Percentiles rank a stretch among this genome's conserved stretches.
Evolutionary conservation across 495 filamentous ascomycete species (phyloP).

Genomic region (Hyphodiscus hymeniophilus): DNA sequence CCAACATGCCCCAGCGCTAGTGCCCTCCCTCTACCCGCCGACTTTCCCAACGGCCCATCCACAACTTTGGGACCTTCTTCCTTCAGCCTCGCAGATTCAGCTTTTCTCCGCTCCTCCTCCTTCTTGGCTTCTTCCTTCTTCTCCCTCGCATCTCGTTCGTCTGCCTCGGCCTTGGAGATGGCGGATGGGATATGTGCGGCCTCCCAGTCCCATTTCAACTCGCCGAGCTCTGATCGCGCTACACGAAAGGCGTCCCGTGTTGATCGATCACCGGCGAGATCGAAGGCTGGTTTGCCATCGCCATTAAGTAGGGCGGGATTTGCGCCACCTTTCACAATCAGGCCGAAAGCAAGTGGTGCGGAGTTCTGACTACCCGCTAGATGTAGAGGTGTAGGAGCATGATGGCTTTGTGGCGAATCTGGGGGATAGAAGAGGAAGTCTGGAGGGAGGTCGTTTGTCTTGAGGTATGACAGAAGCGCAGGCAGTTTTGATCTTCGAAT

Average conservation of each 20-base stretch:
- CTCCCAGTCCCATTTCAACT: constrained; percentile 72
- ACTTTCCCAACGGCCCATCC: constrained; percentile 25
- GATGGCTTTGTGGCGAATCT: constrained; percentile 61
- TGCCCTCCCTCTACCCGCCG: constrained; percentile 34
- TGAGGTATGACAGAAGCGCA: constrained; percentile 76
- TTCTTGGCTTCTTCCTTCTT: constrained; percentile 44
- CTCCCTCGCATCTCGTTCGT: constrained; percentile 53
- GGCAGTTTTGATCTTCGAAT: constrained; percentile 87
- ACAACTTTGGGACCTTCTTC: constrained; percentile 37
- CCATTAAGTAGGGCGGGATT: constrained; percentile 66
- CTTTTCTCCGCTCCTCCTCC: constrained; percentile 51
- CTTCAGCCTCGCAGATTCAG: constrained; percentile 54
- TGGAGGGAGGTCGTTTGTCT: constrained; percentile 56
- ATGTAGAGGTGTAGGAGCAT: constrained; percentile 80
- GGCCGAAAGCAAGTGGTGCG: constrained; percentile 60
- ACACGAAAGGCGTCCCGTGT: constrained; percentile 91
- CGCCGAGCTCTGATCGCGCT: constrained; percentile 73
- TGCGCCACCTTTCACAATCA: constrained; percentile 66
- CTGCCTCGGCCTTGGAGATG: constrained; percentile 59
- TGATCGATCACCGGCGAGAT: constrained; percentile 75
- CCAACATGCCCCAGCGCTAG: constrained; percentile 41
- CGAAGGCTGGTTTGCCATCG: constrained; percentile 70
- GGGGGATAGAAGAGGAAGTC: constrained; percentile 68
- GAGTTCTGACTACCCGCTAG: constrained; percentile 73
- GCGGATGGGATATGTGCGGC: constrained; percentile 60